Percentiles rank a stretch among this genome's conserved stretches.
These are phyloP conservation scores for Kitagawia praeruptora DNA, from an alignment of 129 eudicot genomes.

Conservation along the genomic window DNA sequence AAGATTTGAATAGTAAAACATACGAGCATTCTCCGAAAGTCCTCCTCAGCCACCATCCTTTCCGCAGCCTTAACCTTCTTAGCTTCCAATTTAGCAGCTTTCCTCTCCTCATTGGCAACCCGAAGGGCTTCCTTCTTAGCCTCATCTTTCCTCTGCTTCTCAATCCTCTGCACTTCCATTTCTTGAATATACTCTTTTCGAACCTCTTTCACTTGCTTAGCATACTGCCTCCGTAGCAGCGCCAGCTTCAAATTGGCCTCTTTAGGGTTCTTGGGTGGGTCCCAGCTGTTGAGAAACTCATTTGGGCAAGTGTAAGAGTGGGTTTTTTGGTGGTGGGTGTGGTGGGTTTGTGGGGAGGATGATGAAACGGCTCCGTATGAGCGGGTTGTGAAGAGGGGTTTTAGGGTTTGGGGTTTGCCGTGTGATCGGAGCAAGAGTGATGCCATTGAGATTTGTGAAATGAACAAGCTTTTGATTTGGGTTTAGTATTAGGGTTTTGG, in stretches of 20 bases:
- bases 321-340: slow-evolving; percentile 40
- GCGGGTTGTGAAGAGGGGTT: slow-evolving; percentile 8
- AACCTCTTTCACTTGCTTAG: slow-evolving; percentile 46
- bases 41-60: slow-evolving; percentile 52
- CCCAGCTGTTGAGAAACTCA: slow-evolving; percentile 60
- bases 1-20: background rate
- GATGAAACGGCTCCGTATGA: slow-evolving; percentile 23
- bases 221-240: slow-evolving; percentile 61
- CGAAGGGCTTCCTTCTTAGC: slow-evolving; percentile 55
- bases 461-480: too few relatives aligned
- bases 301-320: slow-evolving; percentile 51
- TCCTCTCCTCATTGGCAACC: slow-evolving; percentile 56
- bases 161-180: slow-evolving; percentile 64
- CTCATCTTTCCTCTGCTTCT: slow-evolving; percentile 51
- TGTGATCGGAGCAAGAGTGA: background rate
- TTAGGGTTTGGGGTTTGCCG: background rate
- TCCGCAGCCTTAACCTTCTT: slow-evolving; percentile 61
- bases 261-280: slow-evolving; percentile 48
- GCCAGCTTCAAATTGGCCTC: slow-evolving; percentile 51
- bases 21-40: slow-evolving; percentile 38
- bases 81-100: slow-evolving; percentile 47
- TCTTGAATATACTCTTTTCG: slow-evolving; percentile 63
- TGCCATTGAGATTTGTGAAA: background rate
- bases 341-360: slow-evolving; percentile 28
- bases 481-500: too few relatives aligned